Evolutionary conservation across 2,329 filamentous ascomycete genomes (phyloP).

Genomic region (Nannizziopsis barbatae): DNA sequence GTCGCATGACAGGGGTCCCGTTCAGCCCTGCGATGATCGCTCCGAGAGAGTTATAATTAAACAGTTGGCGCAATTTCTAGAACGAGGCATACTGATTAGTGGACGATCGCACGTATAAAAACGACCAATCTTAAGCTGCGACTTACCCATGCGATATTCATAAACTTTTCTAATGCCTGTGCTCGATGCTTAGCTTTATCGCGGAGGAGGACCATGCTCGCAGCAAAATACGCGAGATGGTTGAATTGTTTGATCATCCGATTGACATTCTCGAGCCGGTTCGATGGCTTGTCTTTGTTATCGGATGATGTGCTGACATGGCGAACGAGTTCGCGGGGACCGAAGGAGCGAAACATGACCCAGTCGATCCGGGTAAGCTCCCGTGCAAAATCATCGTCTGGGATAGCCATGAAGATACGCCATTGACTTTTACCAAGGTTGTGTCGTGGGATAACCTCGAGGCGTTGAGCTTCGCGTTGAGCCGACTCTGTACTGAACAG

Average conservation of each 20-base stretch:
- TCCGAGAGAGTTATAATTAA: conserved; percentile 96
- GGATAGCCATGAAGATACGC: conserved; percentile 76
- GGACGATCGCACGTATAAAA: neutral
- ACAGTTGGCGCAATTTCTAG: conserved; percentile 70
- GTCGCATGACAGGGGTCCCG: conserved; percentile 70
- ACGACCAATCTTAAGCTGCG: neutral
- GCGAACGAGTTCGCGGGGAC: conserved; percentile 81
- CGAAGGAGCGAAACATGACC: conserved; percentile 94
- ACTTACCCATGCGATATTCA: conserved; percentile 60
- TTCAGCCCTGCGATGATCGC: conserved; percentile 89
- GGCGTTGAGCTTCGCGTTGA: conserved; percentile 60
- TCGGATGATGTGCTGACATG: conserved; percentile 63
- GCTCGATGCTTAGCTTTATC: conserved; percentile 95
- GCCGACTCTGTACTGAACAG: conserved; percentile 53
- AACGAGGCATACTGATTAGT: conserved; percentile 13
- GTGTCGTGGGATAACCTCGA: conserved; percentile 58
- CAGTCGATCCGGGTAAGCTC: conserved; percentile 95
- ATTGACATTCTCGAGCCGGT: conserved; percentile 72
- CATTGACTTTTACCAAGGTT: conserved; percentile 76
- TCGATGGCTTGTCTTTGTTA: conserved; percentile 50
- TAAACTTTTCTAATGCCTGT: conserved; percentile 86
- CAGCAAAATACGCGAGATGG: conserved; percentile 69
- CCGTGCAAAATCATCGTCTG: conserved; percentile 73
- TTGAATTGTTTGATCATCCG: conserved; percentile 92
- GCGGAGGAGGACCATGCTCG: conserved; percentile 72